Percentiles rank a stretch among this genome's conserved stretches.
These are phyloP conservation scores for Arabidopsis arenosa DNA, from an alignment of 345 rosid genomes.

Conservation along the genomic window DNA sequence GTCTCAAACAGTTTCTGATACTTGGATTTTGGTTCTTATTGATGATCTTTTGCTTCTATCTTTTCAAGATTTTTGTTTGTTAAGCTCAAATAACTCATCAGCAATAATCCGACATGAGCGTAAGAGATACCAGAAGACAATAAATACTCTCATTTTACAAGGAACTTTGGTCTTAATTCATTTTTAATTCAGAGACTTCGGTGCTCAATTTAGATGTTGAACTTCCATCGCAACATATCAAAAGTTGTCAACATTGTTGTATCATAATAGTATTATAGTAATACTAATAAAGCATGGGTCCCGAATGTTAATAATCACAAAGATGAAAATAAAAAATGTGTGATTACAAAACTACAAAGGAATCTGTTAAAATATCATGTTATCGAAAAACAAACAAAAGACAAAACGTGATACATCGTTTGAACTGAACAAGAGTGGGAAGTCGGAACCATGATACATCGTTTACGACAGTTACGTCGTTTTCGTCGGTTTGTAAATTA, in stretches of 20 bases:
- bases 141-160: neutral
- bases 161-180: no score
- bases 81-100: neutral
- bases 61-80: neutral
- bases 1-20: constrained; percentile 16
- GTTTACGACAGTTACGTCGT: neutral
- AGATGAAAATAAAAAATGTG: neutral
- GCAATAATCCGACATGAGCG: neutral
- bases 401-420: neutral
- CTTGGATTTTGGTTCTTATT: constrained; percentile 10
- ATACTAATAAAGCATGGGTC: no score
- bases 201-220: neutral
- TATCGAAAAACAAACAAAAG: neutral
- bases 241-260: no score
- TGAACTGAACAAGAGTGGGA: neutral
- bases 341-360: neutral
- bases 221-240: neutral
- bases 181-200: no score
- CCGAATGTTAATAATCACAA: neutral
- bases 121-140: neutral
- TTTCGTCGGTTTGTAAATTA: neutral
- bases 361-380: neutral
- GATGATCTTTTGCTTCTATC: neutral
- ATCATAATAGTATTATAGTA: no score
- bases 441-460: neutral